Evolutionary conservation across 345 rosid species (phyloP), one percentile per base, ranked within the genome.

Genomic region (Sisymbrium irio): DNA sequence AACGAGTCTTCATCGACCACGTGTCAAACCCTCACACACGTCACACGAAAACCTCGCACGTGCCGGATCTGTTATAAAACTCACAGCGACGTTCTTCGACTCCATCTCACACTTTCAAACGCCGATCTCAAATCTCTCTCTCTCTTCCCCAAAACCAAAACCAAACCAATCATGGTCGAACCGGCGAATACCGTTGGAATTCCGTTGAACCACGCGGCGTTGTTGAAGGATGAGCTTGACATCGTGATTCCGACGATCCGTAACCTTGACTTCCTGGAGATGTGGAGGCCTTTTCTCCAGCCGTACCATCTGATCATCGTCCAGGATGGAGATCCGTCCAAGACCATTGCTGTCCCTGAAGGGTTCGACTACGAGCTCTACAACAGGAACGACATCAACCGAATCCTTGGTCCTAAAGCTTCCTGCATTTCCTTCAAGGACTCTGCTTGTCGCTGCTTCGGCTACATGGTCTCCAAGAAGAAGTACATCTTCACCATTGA

Each of bases 381-480:
- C 74, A 94, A 94, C 70, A 83, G 98, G 72, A 91, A 94, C 69
- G 98, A 94, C 22, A 91, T 94, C 65, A 89, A 94, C 78, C 82
- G 83, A 74, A 87, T 94, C 65, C 80, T 94, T 10, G 98, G 98
- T 51, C 96, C 98, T 14, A 94, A 85, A 87, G 96, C 98, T 54
- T 86, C 92, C 6, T 94, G 98, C 77, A 94, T 94, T 73, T 94
- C 98, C 63, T 94, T 94, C 77, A 91, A 91, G 87, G 98, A 94
- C 86, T 94, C 98, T 36, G 97, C 98, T 62, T 94, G 98, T 67
- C 94, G 98, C 9, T 91, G 97, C 85, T 94, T 94, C 58, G 98
- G 98, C 11, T 94, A 89, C 82, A 91, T 94, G 98, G 89, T 94
- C 32, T 94, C 98, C 73, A 94, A 89, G 90, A 94, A 94, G 91